Base-by-base conservation (phyloP, 306 rosid species). In the Vicia faba region DNA sequence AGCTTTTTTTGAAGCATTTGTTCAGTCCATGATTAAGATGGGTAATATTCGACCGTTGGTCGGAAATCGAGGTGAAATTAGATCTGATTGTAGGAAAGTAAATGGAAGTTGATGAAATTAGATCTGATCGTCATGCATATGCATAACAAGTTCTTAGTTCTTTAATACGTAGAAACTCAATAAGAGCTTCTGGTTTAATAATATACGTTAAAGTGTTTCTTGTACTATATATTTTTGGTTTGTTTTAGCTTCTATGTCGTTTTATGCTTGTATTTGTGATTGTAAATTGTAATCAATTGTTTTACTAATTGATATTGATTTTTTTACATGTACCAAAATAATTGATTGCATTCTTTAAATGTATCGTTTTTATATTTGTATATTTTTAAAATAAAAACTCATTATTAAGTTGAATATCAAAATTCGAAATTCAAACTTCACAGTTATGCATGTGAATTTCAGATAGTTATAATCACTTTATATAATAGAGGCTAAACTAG, bases 11-110 rank as follows among this genome's bases (percentile, higher is more conserved):
- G 11, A n/a, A n/a, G 83, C 79, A 29, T 91, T 91, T 77, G 88
- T 74, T 61, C 82, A 65, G 67, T 84, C 97, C 19, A 88, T 86
- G 85, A 82, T 86, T 11, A 91, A 86, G 1, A 88, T 91, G 96
- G 97, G 91, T 2, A 88, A 86, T 19, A 82, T 88, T 13, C 77
- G 70, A 38, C 85, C 88, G 0, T 75, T 83, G n/a, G 82, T 78
- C 0, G 89, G 85, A 49, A 80, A n/a, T 43, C 85, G 64, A 38
- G 97, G 97, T 5, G 81, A 88, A 45, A 80, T 88, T 61, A 82
- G 95, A 80, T 39, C 74, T 28, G 77, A 86, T 29, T 88, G 91
- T 56, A 85, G 55, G 80, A 88, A 71, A 65, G 79, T 83, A 8
- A 88, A 85, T 49, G 91, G 84, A 68, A 79, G 79, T 75, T 84